Evolutionary conservation across 139 green algal species (phyloP), one percentile per base, ranked within the genome.

Genomic region (Diplosphaera chodatii): DNA sequence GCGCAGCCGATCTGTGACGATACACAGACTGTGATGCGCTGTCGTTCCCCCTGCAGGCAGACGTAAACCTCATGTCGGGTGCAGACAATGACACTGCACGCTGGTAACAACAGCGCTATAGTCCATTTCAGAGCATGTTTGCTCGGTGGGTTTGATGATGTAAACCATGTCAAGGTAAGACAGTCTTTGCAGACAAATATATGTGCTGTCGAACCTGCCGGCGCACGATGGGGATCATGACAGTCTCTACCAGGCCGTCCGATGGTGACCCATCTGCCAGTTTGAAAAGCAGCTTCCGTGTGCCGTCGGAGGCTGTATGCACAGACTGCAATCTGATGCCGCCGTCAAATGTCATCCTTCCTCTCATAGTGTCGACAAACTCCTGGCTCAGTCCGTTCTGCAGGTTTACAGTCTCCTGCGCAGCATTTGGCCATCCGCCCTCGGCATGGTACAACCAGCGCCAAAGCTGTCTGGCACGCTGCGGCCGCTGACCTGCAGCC

Each of bases 401-500:
- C 15, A 48, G 32, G 28, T 70, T 81, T 22, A 76, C 33, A 0
- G 85, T 83, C 4, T 93, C 86, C 23, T 86, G 69, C 40, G 92
- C 63, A 48, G 31, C 33, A 22, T 65, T 28, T 66, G 77, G 76
- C 79, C 84, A 94, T 21, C 59, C 29, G 41, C 76, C 63, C 40
- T 94, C 48, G 13, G 13, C 85, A 4, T 81, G 81, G 76, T 95
- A 96, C 84, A 96, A 85, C 85, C 86, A 95, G 0, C 86, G 78
- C 89, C 91, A 96, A 16, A 96, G 68, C 78, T 95, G 91, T 65
- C 84, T 67, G 1, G 85, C 91, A 0, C 90, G 81, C 27, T 82
- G 78, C 15, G 67, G 71, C 0, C 70, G 31, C 55, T 89, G 82
- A 1, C 81, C 80, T 87, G 62, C 32, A 48, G 25, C 27, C 8